phyloP scores from a whole-genome alignment of 257 asterid species.

The Pogostemon cablin region DNA sequence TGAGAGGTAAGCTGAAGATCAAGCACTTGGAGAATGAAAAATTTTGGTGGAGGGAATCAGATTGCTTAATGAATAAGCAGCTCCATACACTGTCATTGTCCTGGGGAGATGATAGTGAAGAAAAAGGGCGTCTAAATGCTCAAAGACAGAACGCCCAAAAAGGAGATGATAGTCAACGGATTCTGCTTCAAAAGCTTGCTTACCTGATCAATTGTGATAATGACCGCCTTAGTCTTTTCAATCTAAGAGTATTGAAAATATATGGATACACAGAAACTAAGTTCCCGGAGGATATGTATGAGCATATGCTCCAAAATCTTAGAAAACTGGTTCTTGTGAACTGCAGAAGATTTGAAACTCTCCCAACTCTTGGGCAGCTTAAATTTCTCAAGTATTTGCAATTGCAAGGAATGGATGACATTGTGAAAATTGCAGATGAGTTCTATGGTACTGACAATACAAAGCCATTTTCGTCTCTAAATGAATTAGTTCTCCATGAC shows the following conservation, averaged over 20 bases:
- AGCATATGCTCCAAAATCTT: slow-evolving; percentile 11
- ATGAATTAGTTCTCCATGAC: background rate
- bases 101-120: slow-evolving; percentile 12
- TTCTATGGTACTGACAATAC: background rate
- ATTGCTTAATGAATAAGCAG: background rate
- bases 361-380: slow-evolving; percentile 12
- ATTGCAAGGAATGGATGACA: slow-evolving; percentile 13
- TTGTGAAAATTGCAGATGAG: slow-evolving; percentile 14
- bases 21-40: slow-evolving; percentile 1
- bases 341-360: slow-evolving; percentile 15
- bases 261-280: background rate
- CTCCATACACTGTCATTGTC: slow-evolving; percentile 1
- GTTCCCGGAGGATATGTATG: background rate
- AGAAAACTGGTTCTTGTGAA: slow-evolving; percentile 8
- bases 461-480: slow-evolving; percentile 10
- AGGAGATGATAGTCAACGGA: background rate
- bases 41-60: no score
- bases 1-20: slow-evolving; percentile 5
- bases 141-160: background rate
- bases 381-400: background rate
- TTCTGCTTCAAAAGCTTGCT: background rate
- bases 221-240: background rate
- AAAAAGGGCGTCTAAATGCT: background rate
- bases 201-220: background rate
- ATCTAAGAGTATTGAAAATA: slow-evolving; percentile 3